These are phyloP conservation scores for Microcyclosporella mali DNA, from an alignment of 2,329 filamentous ascomycete genomes.

Conservation along the genomic window DNA sequence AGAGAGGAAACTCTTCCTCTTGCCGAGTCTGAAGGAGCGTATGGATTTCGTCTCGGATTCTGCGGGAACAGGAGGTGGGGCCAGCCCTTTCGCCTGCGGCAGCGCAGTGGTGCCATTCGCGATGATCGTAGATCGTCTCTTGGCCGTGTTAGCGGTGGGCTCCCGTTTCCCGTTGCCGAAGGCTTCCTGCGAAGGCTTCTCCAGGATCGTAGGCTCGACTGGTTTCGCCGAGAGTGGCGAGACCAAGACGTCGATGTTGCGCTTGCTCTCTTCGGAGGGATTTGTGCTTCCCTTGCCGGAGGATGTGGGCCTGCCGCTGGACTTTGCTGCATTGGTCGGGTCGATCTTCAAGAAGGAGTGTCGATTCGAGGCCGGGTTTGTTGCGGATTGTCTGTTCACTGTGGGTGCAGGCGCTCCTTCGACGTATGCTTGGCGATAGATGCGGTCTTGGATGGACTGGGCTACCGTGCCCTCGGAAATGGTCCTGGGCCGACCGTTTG, in stretches of 20 bases:
- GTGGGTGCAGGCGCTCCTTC: neutral
- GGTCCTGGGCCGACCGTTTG: constrained; percentile 24
- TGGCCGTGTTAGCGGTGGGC: constrained; percentile 25
- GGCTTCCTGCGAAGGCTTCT: constrained; percentile 9
- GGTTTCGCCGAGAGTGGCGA: constrained; percentile 1
- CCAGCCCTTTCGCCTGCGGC: constrained; percentile 6
- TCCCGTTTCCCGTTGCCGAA: constrained; percentile 6
- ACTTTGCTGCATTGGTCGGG: constrained; percentile 5
- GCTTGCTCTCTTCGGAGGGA: constrained; percentile 1
- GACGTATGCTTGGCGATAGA: constrained; percentile 1
- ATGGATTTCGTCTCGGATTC: constrained; percentile 10
- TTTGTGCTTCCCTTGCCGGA: too few species aligned
- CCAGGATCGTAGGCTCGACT: constrained; percentile 1
- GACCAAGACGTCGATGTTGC: constrained; percentile 4
- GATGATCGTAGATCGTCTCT: constrained; percentile 24
- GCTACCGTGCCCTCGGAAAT: constrained; percentile 13
- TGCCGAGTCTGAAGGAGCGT: constrained; percentile 35
- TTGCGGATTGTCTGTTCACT: neutral
- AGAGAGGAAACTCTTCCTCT: constrained; percentile 43
- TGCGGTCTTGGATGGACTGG: constrained; percentile 8
- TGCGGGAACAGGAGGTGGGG: constrained; percentile 9
- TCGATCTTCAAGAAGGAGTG: constrained; percentile 18
- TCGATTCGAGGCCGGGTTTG: constrained; percentile 3
- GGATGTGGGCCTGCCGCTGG: constrained; percentile 1
- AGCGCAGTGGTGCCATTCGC: constrained; percentile 23